Conservation (phyloP, 345 rosid genomes). For the Linum tenue region DNA sequence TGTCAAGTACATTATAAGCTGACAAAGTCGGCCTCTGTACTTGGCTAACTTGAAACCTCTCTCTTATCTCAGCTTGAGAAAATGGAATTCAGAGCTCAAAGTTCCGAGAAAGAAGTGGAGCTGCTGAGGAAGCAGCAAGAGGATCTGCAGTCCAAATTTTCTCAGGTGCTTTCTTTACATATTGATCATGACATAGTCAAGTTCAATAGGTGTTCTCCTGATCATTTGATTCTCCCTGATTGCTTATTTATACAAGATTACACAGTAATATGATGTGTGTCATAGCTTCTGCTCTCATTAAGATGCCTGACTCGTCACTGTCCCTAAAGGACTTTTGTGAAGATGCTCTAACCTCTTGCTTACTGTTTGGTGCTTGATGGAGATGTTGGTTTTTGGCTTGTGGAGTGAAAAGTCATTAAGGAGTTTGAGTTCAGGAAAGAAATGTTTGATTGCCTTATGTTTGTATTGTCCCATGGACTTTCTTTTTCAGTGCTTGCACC, state of each 20-base stretch:
- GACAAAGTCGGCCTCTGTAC: conserved; percentile 1
- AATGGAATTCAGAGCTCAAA: conserved; percentile 68
- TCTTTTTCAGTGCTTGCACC: conserved; percentile 54
- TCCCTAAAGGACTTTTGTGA: neutral
- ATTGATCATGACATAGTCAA: neutral
- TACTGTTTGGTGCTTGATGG: neutral
- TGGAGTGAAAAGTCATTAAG: too few species aligned
- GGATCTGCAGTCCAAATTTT: conserved; percentile 44
- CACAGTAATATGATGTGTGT: neutral
- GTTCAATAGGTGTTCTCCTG: too few species aligned
- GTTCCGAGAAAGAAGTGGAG: conserved; percentile 65
- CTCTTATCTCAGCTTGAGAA: conserved; percentile 54
- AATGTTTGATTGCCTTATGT: neutral
- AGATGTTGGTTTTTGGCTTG: neutral
- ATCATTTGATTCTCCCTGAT: neutral
- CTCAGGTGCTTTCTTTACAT: conserved; percentile 34
- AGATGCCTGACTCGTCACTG: neutral
- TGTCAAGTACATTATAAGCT: neutral
- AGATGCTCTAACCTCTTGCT: neutral
- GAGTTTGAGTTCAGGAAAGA: too few species aligned
- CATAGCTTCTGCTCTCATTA: neutral
- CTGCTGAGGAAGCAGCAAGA: conserved; percentile 56
- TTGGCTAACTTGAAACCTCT: conserved; percentile 14
- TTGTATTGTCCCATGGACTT: conserved; percentile 7
- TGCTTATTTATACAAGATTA: neutral